Conservation (phyloP, 805 yeast genomes). For the Candida ficus region DNA sequence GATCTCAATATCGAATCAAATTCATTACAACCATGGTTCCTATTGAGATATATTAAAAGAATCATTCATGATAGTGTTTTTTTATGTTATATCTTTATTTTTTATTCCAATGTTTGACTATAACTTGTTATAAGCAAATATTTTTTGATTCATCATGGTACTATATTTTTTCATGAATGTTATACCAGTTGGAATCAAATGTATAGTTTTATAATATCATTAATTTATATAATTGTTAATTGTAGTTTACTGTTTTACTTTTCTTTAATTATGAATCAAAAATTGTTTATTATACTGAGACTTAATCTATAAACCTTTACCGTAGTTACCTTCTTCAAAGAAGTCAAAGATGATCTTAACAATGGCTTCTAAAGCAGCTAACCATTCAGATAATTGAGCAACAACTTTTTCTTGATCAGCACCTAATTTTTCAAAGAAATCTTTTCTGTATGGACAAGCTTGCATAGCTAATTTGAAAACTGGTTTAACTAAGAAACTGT, state of each 20-base stretch:
- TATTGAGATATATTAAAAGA: neutral
- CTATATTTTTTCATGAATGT: neutral
- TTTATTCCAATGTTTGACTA: neutral
- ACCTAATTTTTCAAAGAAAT: slow-evolving; percentile 79
- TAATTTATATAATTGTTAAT: neutral
- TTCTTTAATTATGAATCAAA: no score
- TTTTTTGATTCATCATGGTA: neutral
- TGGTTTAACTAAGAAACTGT: slow-evolving; percentile 77
- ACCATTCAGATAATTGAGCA: slow-evolving; percentile 66
- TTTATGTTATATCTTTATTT: neutral
- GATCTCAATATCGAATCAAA: no score
- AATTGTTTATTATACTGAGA: neutral
- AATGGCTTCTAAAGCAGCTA: slow-evolving; percentile 67
- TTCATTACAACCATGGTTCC: no score
- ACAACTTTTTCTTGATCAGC: slow-evolving; percentile 63
- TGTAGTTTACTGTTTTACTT: no score
- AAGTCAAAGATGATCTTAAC: slow-evolving; percentile 71
- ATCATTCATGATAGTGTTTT: neutral
- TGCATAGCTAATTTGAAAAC: slow-evolving; percentile 92
- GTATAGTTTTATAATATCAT: slow-evolving; percentile 3
- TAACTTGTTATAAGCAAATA: neutral
- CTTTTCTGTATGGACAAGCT: slow-evolving; percentile 89
- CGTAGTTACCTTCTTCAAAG: slow-evolving; percentile 76
- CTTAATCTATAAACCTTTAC: slow-evolving; percentile 75
- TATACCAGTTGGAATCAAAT: neutral